Conservation (phyloP, 495 filamentous ascomycete species). For the Penicillium samsonianum region DNA sequence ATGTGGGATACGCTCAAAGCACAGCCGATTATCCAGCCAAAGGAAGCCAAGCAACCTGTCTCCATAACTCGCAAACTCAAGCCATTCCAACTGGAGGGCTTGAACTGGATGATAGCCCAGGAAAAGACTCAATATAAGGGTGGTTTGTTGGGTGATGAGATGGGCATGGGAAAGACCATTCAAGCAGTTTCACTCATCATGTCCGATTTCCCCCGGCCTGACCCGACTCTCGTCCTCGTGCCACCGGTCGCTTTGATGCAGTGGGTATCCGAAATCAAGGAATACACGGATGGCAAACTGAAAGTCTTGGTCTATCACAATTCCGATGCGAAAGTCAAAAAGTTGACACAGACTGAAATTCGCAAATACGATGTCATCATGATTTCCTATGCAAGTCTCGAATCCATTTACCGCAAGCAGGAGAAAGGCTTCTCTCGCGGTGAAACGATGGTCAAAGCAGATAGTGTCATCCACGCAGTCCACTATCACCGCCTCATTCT, state of each 20-base stretch:
- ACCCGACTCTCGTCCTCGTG: conserved; percentile 84
- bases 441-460: conserved; percentile 73
- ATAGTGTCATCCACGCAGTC: conserved; percentile 84
- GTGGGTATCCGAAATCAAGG: conserved; percentile 90
- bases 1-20: conserved; percentile 82
- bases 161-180: conserved; percentile 98
- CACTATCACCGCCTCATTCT: conserved; percentile 89
- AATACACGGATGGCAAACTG: conserved; percentile 85
- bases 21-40: conserved; percentile 63
- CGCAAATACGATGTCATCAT: conserved; percentile 88
- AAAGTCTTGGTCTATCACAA: conserved; percentile 90
- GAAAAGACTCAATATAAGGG: conserved; percentile 83
- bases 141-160: conserved; percentile 90
- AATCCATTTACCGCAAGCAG: conserved; percentile 89
- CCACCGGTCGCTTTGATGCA: conserved; percentile 97
- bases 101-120: conserved; percentile 91
- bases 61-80: conserved; percentile 81
- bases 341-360: conserved; percentile 67
- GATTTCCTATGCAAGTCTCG: conserved; percentile 93
- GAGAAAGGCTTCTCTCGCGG: conserved; percentile 85
- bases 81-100: conserved; percentile 87
- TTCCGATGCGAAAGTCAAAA: conserved; percentile 78
- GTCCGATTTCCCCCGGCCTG: conserved; percentile 85
- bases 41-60: conserved; percentile 70
- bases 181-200: conserved; percentile 96